phyloP scores from a whole-genome alignment of 176 grass and related monocot genomes.

The Lolium rigidum region DNA sequence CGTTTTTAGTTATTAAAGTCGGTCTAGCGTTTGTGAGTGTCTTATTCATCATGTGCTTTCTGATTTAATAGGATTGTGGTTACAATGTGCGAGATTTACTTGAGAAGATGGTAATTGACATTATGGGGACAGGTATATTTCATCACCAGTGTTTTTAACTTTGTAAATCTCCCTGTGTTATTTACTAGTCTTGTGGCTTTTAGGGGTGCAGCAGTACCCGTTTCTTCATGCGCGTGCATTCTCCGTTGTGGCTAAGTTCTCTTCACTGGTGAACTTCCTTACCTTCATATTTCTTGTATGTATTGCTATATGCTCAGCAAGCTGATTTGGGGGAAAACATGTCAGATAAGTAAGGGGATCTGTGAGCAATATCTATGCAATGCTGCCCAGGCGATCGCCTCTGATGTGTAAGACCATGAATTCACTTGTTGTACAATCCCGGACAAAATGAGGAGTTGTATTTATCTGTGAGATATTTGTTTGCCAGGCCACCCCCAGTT shows the following conservation, averaged over 20 bases:
- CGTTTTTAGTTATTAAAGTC: slow-evolving; percentile 2
- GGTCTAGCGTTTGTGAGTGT: slow-evolving; percentile 3
- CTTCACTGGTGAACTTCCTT: slow-evolving; percentile 63
- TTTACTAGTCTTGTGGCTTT: slow-evolving; percentile 47
- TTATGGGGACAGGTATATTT: slow-evolving; percentile 64
- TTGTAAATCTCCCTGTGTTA: slow-evolving; percentile 22
- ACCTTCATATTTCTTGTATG: background rate
- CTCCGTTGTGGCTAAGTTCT: slow-evolving; percentile 76
- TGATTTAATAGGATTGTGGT: slow-evolving; percentile 70
- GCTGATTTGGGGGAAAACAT: slow-evolving; percentile 40
- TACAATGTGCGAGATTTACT: slow-evolving; percentile 71
- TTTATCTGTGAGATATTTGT: slow-evolving; percentile 35
- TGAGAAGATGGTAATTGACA: slow-evolving; percentile 85
- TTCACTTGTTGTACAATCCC: slow-evolving; percentile 33
- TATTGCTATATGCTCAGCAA: slow-evolving; percentile 35
- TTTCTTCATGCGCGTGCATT: slow-evolving; percentile 96
- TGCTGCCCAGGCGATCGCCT: slow-evolving; percentile 75
- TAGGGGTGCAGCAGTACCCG: slow-evolving; percentile 74
- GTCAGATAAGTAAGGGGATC: slow-evolving; percentile 75
- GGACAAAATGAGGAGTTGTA: slow-evolving; percentile 37
- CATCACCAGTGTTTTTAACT: background rate
- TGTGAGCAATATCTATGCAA: slow-evolving; percentile 71
- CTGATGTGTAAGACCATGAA: slow-evolving; percentile 75
- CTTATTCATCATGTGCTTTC: slow-evolving; percentile 27
- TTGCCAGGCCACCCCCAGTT: slow-evolving; percentile 80